phyloP scores from a whole-genome alignment of 345 rosid species.

The Gossypium herbaceum region DNA sequence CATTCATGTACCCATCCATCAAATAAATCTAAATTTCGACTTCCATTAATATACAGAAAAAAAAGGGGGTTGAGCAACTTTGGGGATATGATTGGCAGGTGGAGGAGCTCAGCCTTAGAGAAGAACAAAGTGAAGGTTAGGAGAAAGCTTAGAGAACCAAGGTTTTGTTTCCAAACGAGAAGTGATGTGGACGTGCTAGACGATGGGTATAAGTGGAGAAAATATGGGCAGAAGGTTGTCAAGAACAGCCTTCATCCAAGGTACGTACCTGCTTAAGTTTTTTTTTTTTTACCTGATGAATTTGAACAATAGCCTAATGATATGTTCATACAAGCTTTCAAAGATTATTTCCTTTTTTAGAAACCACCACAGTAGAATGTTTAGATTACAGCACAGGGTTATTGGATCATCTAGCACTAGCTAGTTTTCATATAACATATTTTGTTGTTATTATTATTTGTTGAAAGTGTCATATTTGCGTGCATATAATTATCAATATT shows the following conservation, averaged over 20 bases:
- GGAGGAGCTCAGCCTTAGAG: constrained; percentile 71
- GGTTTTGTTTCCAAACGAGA: constrained; percentile 97
- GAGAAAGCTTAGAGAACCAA: constrained; percentile 95
- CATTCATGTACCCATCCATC: constrained; percentile 2
- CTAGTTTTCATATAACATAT: background rate
- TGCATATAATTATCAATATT: too few relatives aligned
- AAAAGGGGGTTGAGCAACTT: background rate
- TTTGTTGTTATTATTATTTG: too few relatives aligned
- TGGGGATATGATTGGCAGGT: constrained; percentile 42
- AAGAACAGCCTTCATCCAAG: constrained; percentile 98
- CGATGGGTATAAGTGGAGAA: constrained; percentile 97
- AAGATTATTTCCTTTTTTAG: background rate
- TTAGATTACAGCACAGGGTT: background rate
- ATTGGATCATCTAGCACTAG: background rate
- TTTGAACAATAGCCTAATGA: background rate
- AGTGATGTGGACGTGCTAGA: constrained; percentile 95
- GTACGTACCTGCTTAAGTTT: constrained; percentile 24
- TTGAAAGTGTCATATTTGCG: too few relatives aligned
- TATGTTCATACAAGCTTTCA: background rate
- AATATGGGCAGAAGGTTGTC: constrained; percentile 97
- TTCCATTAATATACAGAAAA: background rate
- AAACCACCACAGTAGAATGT: background rate
- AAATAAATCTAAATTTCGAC: constrained; percentile 18
- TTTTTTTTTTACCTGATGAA: background rate
- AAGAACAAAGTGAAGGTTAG: constrained; percentile 79